Percentiles rank a stretch among this genome's conserved stretches.
Evolutionary conservation across 345 rosid species (phyloP).

Genomic region (Toxicodendron radicans): DNA sequence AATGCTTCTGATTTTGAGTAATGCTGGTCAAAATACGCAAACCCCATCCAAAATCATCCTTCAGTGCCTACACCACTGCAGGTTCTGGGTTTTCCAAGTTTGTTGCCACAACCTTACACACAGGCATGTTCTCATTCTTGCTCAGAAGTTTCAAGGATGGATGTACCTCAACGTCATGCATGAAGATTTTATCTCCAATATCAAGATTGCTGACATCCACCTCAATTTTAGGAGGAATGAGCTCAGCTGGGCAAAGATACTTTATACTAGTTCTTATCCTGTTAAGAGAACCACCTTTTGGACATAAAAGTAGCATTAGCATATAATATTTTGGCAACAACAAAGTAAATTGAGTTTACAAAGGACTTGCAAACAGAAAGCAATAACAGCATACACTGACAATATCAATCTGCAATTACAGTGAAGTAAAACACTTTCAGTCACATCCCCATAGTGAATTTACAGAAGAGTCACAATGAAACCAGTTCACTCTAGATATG

Average conservation of each 20-base stretch:
- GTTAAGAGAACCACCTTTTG: constrained; percentile 60
- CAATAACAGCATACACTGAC: background rate
- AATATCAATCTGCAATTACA: background rate
- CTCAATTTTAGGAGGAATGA: constrained; percentile 77
- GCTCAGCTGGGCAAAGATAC: constrained; percentile 66
- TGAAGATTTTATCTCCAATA: constrained; percentile 58
- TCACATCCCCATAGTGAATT: background rate
- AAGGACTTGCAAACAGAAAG: background rate
- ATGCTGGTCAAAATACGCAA: constrained; percentile 6
- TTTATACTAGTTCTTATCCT: constrained; percentile 50
- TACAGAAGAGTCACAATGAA: background rate
- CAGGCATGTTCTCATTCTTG: constrained; percentile 66
- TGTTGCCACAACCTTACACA: constrained; percentile 71
- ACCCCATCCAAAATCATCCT: background rate
- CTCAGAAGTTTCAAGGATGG: constrained; percentile 73
- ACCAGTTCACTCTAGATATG: background rate
- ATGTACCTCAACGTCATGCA: constrained; percentile 65
- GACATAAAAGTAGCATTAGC: constrained; percentile 8
- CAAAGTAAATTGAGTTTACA: background rate
- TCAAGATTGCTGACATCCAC: constrained; percentile 84
- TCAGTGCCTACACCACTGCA: constrained; percentile 18
- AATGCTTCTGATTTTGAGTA: constrained; percentile 6
- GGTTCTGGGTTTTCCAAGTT: constrained; percentile 39
- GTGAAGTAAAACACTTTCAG: background rate
- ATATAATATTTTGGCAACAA: background rate